These are phyloP conservation scores for Pleomassaria siparia DNA, from an alignment of 2,329 filamentous ascomycete genomes.

Conservation along the genomic window DNA sequence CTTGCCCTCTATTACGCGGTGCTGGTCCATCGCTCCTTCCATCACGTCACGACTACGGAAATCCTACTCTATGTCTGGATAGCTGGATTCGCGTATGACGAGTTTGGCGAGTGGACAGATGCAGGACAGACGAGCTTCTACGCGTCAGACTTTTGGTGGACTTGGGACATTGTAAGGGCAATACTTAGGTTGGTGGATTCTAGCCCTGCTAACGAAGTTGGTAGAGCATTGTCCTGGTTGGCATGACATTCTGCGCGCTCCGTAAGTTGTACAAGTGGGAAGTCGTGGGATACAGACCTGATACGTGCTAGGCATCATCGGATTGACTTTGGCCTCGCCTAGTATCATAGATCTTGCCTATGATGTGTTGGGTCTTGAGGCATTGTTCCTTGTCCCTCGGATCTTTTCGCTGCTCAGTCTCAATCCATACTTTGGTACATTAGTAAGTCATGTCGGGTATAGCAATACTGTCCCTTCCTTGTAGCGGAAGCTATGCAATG, in stretches of 20 bases:
- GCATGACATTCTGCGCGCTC: slow-evolving; percentile 68
- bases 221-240: slow-evolving; percentile 67
- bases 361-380: slow-evolving; percentile 85
- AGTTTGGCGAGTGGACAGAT: slow-evolving; percentile 70
- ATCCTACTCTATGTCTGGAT: slow-evolving; percentile 82
- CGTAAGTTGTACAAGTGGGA: slow-evolving; percentile 55
- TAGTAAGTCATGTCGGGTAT: slow-evolving; percentile 45
- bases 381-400: slow-evolving; percentile 82
- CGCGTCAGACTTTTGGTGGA: slow-evolving; percentile 45
- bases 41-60: slow-evolving; percentile 68
- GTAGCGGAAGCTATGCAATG: background rate
- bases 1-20: slow-evolving; percentile 84
- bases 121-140: slow-evolving; percentile 75
- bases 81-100: slow-evolving; percentile 83
- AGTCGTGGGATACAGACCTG: background rate
- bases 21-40: slow-evolving; percentile 70
- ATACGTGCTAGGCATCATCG: slow-evolving; percentile 61
- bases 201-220: background rate
- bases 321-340: slow-evolving; percentile 61
- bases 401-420: slow-evolving; percentile 85
- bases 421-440: slow-evolving; percentile 85
- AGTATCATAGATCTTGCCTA: slow-evolving; percentile 77
- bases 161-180: slow-evolving; percentile 49
- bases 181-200: background rate
- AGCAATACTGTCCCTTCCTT: background rate